Conservation (phyloP, 225 moss, liverwort and hornwort genomes). For the Physcomitrium patens region DNA sequence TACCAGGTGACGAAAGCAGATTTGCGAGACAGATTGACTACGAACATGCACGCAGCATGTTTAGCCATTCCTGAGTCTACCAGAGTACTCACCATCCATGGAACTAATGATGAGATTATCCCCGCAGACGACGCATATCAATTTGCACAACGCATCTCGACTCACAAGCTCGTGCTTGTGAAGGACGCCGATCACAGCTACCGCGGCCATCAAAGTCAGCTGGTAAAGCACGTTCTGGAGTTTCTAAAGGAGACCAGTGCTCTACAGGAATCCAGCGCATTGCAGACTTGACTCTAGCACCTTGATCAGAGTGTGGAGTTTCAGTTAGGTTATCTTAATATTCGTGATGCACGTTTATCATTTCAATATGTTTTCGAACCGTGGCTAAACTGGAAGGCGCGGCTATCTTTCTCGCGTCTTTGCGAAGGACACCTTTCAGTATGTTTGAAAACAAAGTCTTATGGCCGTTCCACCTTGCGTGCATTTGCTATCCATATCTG, state of each 20-base stretch:
- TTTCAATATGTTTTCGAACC: not conserved
- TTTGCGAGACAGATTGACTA: slow-evolving; percentile 78
- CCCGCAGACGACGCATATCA: slow-evolving; percentile 65
- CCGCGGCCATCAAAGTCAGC: slow-evolving; percentile 36
- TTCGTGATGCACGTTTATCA: not conserved
- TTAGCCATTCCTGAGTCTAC: slow-evolving; percentile 62
- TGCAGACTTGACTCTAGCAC: slow-evolving; percentile 21
- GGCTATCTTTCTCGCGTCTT: not conserved
- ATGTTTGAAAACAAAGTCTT: not conserved
- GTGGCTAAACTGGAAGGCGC: not conserved
- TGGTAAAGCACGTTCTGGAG: slow-evolving; percentile 47
- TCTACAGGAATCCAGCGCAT: slow-evolving; percentile 41
- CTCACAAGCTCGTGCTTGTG: slow-evolving; percentile 54
- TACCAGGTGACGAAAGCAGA: slow-evolving; percentile 72
- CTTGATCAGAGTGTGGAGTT: not conserved
- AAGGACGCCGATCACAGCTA: slow-evolving; percentile 57
- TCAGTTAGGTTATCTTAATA: not conserved
- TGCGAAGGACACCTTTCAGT: not conserved
- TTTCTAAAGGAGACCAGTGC: slow-evolving; percentile 55
- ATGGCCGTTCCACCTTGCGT: not conserved
- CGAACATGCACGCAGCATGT: slow-evolving; percentile 82
- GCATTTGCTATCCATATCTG: not conserved
- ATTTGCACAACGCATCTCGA: slow-evolving; percentile 61
- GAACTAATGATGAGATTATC: slow-evolving; percentile 56
- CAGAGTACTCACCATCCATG: slow-evolving; percentile 67